These are phyloP conservation scores for Starmerella apis DNA, from an alignment of 805 yeast species.

Conservation along the genomic window DNA sequence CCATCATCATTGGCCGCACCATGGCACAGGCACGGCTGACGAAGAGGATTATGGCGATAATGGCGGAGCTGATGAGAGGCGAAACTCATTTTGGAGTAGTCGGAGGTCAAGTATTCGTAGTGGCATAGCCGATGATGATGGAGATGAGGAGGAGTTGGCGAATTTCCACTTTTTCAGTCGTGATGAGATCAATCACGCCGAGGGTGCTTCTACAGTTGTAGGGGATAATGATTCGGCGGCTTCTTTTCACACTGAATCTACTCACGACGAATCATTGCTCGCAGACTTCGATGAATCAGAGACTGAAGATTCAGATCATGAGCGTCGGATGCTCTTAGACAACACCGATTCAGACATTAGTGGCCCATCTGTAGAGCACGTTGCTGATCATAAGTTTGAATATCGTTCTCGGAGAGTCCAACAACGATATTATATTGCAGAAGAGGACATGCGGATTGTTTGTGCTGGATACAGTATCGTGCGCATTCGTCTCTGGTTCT, in stretches of 20 bases:
- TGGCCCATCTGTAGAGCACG: neutral
- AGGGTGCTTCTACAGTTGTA: slow-evolving; percentile 67
- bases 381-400: slow-evolving; percentile 13
- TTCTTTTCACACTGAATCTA: neutral
- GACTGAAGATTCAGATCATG: neutral
- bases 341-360: neutral
- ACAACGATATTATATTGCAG: slow-evolving; percentile 86
- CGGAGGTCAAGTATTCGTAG: slow-evolving; percentile 13
- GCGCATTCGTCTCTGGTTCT: slow-evolving; percentile 37
- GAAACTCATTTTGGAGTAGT: slow-evolving; percentile 18
- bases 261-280: neutral
- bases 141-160: slow-evolving; percentile 10
- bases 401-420: slow-evolving; percentile 27
- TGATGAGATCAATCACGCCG: slow-evolving; percentile 76
- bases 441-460: slow-evolving; percentile 89
- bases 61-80: slow-evolving; percentile 6
- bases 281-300: neutral
- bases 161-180: slow-evolving; percentile 69
- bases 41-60: slow-evolving; percentile 13
- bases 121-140: slow-evolving; percentile 9
- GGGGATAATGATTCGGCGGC: slow-evolving; percentile 30
- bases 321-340: slow-evolving; percentile 1
- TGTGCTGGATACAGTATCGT: slow-evolving; percentile 77
- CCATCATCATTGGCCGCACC: slow-evolving; percentile 31
- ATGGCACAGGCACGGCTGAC: slow-evolving; percentile 7